Evolutionary conservation across 2,329 filamentous ascomycete species (phyloP).

Genomic region (Annulohypoxylon truncatum): DNA sequence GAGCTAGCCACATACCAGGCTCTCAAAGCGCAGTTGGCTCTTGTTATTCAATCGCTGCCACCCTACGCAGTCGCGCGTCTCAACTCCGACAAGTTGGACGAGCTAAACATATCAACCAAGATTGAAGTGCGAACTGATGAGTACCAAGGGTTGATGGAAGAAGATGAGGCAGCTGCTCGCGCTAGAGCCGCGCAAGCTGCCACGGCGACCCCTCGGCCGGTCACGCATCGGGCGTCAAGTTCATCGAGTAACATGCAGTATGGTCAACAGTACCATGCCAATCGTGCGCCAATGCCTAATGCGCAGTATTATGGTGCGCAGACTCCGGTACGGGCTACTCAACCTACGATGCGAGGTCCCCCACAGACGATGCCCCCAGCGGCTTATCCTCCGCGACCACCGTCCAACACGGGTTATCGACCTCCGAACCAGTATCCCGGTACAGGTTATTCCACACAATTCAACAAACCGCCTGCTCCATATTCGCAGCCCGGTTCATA

Average conservation of each 20-base stretch:
- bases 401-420: constrained; percentile 60
- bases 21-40: constrained; percentile 77
- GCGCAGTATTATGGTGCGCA: constrained; percentile 59
- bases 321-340: constrained; percentile 55
- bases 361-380: constrained; percentile 54
- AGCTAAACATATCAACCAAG: constrained; percentile 83
- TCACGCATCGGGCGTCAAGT: constrained; percentile 53
- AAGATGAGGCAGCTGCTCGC: constrained; percentile 75
- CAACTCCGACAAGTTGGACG: constrained; percentile 85
- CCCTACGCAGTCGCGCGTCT: constrained; percentile 89
- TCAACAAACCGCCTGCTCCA: constrained; percentile 62
- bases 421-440: constrained; percentile 61
- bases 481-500: constrained; percentile 65
- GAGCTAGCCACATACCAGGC: constrained; percentile 74
- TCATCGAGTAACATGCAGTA: constrained; percentile 58
- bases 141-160: constrained; percentile 83
- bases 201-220: constrained; percentile 54
- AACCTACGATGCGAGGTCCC: constrained; percentile 55
- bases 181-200: constrained; percentile 58
- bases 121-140: constrained; percentile 78
- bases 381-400: constrained; percentile 50
- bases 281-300: constrained; percentile 57
- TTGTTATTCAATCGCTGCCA: constrained; percentile 80
- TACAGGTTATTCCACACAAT: constrained; percentile 58
- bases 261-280: constrained; percentile 60